Evolutionary conservation across 2,329 filamentous ascomycete genomes (phyloP).

Genomic region (Seiridium unicorne): DNA sequence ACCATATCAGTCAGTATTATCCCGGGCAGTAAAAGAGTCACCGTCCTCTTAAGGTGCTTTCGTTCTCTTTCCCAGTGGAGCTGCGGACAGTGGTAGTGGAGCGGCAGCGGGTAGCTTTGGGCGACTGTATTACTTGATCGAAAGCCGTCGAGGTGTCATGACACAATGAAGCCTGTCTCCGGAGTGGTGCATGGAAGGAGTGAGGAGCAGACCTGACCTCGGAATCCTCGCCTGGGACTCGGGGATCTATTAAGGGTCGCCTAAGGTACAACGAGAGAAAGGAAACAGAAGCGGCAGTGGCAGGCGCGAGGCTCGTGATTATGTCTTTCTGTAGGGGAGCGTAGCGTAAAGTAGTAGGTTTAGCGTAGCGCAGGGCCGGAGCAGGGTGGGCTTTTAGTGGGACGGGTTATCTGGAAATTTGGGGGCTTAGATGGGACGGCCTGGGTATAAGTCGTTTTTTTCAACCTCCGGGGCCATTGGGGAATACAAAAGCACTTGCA

Average conservation of each 20-base stretch:
- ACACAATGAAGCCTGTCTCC: neutral
- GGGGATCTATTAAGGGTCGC: neutral
- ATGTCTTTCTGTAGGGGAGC: neutral
- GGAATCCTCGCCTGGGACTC: neutral
- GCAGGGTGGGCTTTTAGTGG: neutral
- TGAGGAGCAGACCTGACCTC: neutral
- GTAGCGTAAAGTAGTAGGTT: no score
- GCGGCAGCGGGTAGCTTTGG: neutral
- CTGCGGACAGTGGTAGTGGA: neutral
- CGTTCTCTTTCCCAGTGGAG: neutral
- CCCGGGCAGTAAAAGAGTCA: neutral
- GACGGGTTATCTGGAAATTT: conserved; percentile 5
- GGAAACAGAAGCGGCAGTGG: neutral
- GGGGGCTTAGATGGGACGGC: conserved; percentile 5
- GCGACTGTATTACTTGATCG: no score
- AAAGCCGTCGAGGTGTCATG: neutral
- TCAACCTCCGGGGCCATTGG: neutral
- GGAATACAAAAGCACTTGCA: conserved; percentile 1
- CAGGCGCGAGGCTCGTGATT: conserved; percentile 1
- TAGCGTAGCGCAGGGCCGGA: neutral
- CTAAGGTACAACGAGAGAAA: neutral
- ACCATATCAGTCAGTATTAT: neutral
- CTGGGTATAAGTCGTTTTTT: conserved; percentile 7
- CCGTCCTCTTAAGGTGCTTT: no score
- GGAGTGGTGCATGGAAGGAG: neutral